Base-by-base conservation (phyloP, 305 asterid genomes). In the Caryopteris hybrid region DNA sequence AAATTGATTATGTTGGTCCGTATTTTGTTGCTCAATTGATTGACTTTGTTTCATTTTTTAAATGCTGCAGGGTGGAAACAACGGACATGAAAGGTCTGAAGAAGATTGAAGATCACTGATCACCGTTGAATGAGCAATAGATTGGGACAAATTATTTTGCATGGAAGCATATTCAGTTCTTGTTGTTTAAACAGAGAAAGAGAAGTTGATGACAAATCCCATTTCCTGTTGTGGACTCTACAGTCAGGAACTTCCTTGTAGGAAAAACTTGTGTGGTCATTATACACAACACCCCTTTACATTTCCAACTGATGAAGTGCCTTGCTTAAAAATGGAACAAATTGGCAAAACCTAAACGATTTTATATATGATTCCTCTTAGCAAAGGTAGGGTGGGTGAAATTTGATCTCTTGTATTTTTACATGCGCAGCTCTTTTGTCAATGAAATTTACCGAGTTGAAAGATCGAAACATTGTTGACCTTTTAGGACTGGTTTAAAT, bases 71-170 rank as follows among this genome's bases (percentile, higher is more conserved):
- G 81, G 97, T 90, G 81, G 96, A 93, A 76, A 93, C 98, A 39
- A 93, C 97, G 4, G 97, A 93, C 70, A 93, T 93, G 98, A 93
- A 90, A 78, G 89, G 97, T 69, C 74, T 93, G 84, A 90, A 93
- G 90, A 93, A 93, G 87, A 77, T 88, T 10, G 97, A 90, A 76
- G 95, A 88, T 55, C 98, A 92, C 55, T 91, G 83, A 82, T 39
- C 73, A 66, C 3, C 67, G 23, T 5, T 23, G 18, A 57, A 61
- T 17, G 59, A 48, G 60, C 77, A 16, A 34, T 52, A 61, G 70
- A 27, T 20, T 8, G 29, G 21, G n/a, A 23, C 4, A 25, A 8
- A n/a, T 69, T 18, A 18, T 47, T 51, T 6, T 60, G 60, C 16
- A 14, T 43, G 38, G 56, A 59, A 78, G 48, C 70, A 34, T 57